These are phyloP conservation scores for Ogataea thermomethanolica DNA, from an alignment of 805 yeast genomes.

Conservation along the genomic window DNA sequence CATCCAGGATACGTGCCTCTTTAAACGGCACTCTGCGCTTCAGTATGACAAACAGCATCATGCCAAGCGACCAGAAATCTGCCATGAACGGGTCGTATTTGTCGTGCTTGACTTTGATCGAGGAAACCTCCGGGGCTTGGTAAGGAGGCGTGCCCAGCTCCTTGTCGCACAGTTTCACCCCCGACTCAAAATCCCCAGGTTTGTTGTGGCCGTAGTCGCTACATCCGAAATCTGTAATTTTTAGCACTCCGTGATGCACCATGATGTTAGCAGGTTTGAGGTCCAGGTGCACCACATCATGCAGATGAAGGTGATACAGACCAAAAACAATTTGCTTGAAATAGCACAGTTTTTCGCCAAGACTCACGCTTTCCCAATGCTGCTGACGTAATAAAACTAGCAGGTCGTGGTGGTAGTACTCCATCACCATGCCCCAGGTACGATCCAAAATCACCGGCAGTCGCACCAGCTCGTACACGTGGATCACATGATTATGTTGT, in stretches of 20 bases:
- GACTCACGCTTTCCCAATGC: slow-evolving; percentile 53
- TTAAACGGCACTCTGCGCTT: slow-evolving; percentile 60
- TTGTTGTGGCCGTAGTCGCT: slow-evolving; percentile 58
- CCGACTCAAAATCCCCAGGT: slow-evolving; percentile 46
- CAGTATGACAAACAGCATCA: slow-evolving; percentile 58
- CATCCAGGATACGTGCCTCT: slow-evolving; percentile 43
- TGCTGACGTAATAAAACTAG: slow-evolving; percentile 51
- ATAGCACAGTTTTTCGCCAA: slow-evolving; percentile 56
- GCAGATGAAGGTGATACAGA: slow-evolving; percentile 56
- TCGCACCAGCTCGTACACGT: slow-evolving; percentile 51
- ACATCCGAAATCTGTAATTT: slow-evolving; percentile 75
- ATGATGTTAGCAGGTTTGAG: slow-evolving; percentile 72
- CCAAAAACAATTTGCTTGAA: slow-evolving; percentile 69
- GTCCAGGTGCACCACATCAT: slow-evolving; percentile 70
- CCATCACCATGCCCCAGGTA: slow-evolving; percentile 77
- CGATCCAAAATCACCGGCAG: slow-evolving; percentile 57
- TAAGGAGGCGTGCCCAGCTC: slow-evolving; percentile 81
- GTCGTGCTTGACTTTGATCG: slow-evolving; percentile 21
- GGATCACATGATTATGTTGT: slow-evolving; percentile 56
- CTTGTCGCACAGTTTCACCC: slow-evolving; percentile 35
- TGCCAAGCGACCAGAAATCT: slow-evolving; percentile 74
- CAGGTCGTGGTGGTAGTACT: slow-evolving; percentile 60
- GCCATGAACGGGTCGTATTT: slow-evolving; percentile 56
- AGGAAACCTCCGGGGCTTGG: slow-evolving; percentile 73
- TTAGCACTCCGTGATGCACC: slow-evolving; percentile 58